Conservation (phyloP, 1,284 basidiomycete species). For the Pseudozyma tsukubaensis region DNA sequence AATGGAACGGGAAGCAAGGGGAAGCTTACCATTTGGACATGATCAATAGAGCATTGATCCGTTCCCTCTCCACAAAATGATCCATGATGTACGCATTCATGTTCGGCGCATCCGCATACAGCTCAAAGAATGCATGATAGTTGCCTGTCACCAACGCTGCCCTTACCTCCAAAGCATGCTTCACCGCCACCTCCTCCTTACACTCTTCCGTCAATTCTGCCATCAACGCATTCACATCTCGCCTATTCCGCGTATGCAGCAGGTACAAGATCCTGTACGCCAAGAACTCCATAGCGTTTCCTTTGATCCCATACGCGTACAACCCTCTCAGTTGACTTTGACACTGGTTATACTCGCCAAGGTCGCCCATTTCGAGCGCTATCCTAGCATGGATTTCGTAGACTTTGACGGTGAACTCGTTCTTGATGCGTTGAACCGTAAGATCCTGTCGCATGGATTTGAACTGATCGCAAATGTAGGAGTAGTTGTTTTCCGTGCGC, state of each 20-base stretch:
- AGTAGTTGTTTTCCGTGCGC: conserved; percentile 84
- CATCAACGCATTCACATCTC: conserved; percentile 94
- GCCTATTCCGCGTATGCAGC: conserved; percentile 90
- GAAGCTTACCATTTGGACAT: conserved; percentile 74
- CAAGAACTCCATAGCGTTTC: conserved; percentile 92
- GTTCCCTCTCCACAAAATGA: conserved; percentile 93
- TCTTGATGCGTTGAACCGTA: conserved; percentile 99
- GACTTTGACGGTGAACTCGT: conserved; percentile 95
- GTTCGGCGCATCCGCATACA: conserved; percentile 87
- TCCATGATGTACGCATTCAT: conserved; percentile 99
- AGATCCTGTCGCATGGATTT: conserved; percentile 97
- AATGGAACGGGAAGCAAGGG: not conserved
- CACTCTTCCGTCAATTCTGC: conserved; percentile 91
- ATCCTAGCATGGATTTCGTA: conserved; percentile 99
- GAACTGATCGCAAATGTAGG: conserved; percentile 97
- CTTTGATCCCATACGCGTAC: conserved; percentile 90
- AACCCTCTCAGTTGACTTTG: conserved; percentile 89
- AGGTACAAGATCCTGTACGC: conserved; percentile 98
- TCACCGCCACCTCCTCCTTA: conserved; percentile 82
- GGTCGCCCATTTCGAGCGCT: conserved; percentile 93
- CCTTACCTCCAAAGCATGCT: conserved; percentile 89
- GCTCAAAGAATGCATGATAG: conserved; percentile 88
- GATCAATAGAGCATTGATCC: conserved; percentile 84
- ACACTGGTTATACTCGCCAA: conserved; percentile 99
- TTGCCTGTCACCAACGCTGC: conserved; percentile 90